Conservation (phyloP, 495 filamentous ascomycete genomes). For the Podospora fimiseda region DNA sequence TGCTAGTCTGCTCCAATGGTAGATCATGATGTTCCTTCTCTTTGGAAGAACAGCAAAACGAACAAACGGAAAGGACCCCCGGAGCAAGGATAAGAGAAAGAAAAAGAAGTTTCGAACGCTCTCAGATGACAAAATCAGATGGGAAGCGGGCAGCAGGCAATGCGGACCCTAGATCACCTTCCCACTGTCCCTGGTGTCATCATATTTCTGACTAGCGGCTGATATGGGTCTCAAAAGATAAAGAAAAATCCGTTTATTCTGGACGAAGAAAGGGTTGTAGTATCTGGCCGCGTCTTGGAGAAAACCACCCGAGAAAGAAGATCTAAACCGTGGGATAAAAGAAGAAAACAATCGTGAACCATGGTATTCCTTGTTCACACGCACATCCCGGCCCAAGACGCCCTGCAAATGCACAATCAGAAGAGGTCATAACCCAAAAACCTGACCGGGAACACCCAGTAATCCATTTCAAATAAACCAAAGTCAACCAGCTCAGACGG, state of each 20-base stretch:
- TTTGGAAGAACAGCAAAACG: background rate
- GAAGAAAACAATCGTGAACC: slow-evolving; percentile 21
- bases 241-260: background rate
- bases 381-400: slow-evolving; percentile 16
- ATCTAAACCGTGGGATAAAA: slow-evolving; percentile 22
- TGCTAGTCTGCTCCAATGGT: background rate
- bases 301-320: slow-evolving; percentile 12
- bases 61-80: slow-evolving; percentile 6
- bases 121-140: too few relatives aligned
- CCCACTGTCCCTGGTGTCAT: too few relatives aligned
- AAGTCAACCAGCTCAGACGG: slow-evolving; percentile 24
- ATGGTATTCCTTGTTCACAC: slow-evolving; percentile 26
- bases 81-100: background rate
- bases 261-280: background rate
- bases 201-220: too few relatives aligned
- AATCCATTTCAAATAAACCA: background rate
- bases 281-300: slow-evolving; percentile 5
- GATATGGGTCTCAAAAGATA: too few relatives aligned
- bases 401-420: slow-evolving; percentile 27
- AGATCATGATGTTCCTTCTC: slow-evolving; percentile 10
- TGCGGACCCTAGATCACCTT: too few relatives aligned
- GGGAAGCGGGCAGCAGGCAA: too few relatives aligned
- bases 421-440: slow-evolving; percentile 3
- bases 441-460: background rate
- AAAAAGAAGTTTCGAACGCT: too few relatives aligned